Evolutionary conservation across 768 basidiomycete genomes (phyloP), one percentile per base, ranked within the genome.

Genomic region (Lactarius sanguifluus): DNA sequence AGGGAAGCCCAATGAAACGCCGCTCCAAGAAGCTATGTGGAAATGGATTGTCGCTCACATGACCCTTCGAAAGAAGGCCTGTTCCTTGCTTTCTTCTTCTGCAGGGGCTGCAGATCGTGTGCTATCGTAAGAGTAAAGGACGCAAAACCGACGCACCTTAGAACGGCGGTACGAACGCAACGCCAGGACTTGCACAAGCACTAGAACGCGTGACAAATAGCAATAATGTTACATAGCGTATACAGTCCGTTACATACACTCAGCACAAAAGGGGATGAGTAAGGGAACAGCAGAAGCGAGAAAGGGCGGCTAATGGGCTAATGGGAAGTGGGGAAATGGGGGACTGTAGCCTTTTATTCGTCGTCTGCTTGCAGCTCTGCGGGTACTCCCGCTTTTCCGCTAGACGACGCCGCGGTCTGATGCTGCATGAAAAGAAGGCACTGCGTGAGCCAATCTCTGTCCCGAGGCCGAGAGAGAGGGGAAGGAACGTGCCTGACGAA

Each of bases 401-500:
- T 69, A 7, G 70, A 69, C 8, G 67, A 64, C 15, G 64, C 64
- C 12, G 66, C 52, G 5, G 64, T 61, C 56, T 71, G 71, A 55
- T 71, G 70, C 71, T 71, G 64, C 20, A 61, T 32, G 20, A 60
- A 57, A 43, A n/a, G 8, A 6, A 28, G 13, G 38, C 30, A 15
- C 18, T 8, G 40, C 7, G 41, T 60, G 41, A 45, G 52, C 23
- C 18, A 7, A 41, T 25, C 55, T 5, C 32, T 32, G 7, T 32
- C 32, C 15, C 38, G 38, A 8, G 25, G n/a, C 40, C 15, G 13
- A n/a, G 34, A 3, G 20, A 30, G 13, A 1, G 28, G 9, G 40
- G n/a, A 40, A 34, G 12, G 0, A 41, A 20, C 78, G 66, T 62
- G 91, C 92, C 85, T 92, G 88, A 70, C 94, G 80, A 72, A 95